Percentiles rank a stretch among this genome's conserved stretches.
These are phyloP conservation scores for Parietichytrium sp. DNA, from an alignment of 108 stramenopile species.

Conservation along the genomic window DNA sequence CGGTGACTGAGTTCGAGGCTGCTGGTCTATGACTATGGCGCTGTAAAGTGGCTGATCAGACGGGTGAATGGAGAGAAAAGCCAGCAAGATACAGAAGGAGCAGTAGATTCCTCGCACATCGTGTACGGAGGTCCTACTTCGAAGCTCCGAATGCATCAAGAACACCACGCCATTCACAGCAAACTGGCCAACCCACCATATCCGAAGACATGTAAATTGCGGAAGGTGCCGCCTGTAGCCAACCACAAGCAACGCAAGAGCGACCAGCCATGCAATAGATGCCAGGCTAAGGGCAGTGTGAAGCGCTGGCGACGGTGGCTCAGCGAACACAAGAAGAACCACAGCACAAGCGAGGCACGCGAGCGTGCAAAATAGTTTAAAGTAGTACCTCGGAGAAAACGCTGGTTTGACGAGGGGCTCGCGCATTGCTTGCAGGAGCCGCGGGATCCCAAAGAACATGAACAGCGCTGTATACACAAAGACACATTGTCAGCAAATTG, in stretches of 20 bases:
- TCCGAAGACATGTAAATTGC: neutral
- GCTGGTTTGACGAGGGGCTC: conserved; percentile 24
- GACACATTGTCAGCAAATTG: too few relatives aligned
- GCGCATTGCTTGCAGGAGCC: neutral
- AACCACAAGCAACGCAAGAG: neutral
- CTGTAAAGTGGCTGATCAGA: conserved; percentile 2
- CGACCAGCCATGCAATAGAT: neutral
- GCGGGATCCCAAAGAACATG: neutral
- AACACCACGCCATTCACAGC: neutral
- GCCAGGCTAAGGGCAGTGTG: neutral
- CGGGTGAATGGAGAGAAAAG: neutral
- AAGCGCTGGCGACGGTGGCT: conserved; percentile 14
- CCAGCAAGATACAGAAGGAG: neutral
- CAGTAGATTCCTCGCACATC: neutral
- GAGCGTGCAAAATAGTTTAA: neutral
- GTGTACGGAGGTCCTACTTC: neutral
- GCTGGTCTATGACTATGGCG: too few relatives aligned
- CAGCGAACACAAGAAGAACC: neutral
- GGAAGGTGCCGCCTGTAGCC: conserved; percentile 3
- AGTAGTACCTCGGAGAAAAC: neutral
- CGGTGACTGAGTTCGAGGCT: too few relatives aligned
- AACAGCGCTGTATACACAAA: too few relatives aligned
- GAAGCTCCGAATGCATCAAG: conserved; percentile 24
- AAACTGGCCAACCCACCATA: conserved; percentile 33
- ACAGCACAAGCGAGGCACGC: neutral